These are phyloP conservation scores for Agaricus sinodeliciosus DNA, from an alignment of 768 basidiomycete species.

Conservation along the genomic window DNA sequence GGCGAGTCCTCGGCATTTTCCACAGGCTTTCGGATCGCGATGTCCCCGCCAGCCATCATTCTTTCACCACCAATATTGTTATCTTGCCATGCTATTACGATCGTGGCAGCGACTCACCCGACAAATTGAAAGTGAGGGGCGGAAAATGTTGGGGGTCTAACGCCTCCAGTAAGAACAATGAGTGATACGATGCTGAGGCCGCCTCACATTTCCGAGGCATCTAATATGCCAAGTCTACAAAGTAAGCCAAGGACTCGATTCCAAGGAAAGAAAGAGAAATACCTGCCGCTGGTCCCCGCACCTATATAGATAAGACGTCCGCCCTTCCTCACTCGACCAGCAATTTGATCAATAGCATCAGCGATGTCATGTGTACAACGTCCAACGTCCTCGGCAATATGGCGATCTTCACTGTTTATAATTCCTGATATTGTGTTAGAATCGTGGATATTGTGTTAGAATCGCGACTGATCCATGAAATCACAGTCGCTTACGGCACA, in stretches of 20 bases:
- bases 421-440: conserved; percentile 13
- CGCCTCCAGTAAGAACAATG: neutral
- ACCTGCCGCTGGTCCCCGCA: conserved; percentile 30
- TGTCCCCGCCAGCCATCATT: conserved; percentile 23
- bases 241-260: neutral
- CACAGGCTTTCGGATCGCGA: conserved; percentile 20
- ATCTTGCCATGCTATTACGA: neutral
- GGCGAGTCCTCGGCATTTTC: conserved; percentile 28
- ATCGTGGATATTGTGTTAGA: neutral
- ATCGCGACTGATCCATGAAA: neutral
- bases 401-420: conserved; percentile 25
- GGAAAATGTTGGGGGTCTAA: conserved; percentile 22
- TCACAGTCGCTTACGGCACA: conserved; percentile 19
- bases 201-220: conserved; percentile 23
- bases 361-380: conserved; percentile 23
- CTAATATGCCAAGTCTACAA: conserved; percentile 23
- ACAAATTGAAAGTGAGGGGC: conserved; percentile 19
- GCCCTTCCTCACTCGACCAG: conserved; percentile 18
- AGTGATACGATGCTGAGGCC: neutral
- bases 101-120: conserved; percentile 13
- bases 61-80: conserved; percentile 2
- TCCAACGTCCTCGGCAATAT: conserved; percentile 21
- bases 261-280: neutral
- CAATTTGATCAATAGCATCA: conserved; percentile 22
- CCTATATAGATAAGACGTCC: conserved; percentile 29